Base-by-base conservation (phyloP, 768 basidiomycete genomes). In the Russula lepida region DNA sequence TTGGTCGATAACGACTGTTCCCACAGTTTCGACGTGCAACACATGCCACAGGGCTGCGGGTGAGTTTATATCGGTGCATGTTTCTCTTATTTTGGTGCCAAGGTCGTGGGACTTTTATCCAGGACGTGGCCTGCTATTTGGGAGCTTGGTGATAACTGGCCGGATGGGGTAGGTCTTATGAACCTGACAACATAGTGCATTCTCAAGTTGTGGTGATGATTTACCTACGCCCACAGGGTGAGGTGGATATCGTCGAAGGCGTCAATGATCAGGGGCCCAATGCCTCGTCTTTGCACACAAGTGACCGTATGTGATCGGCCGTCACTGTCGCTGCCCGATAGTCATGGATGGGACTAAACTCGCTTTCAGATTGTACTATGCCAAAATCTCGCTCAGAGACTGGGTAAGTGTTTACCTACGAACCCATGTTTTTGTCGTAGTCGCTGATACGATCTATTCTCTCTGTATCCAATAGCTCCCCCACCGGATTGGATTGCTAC, bases 11-110 rank as follows among this genome's bases (percentile, higher is more conserved):
- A 47, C 46, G 13, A 2, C 13, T 25, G 23, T 4, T 13, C 25
- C 9, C 6, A 25, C 64, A 78, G 74, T 37, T 75, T 81, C 63
- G 78, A 84, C 66, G 65, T 84, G 52, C 70, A 74, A 21, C 83
- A 84, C 67, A 84, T 84, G 81, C 84, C 84, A 12, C 74, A 81
- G 64, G 83, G 83, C 8, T 82, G 81, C 68, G 80, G 78, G 79
- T 79, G 55, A 58, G 77, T 52, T 25, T 44, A n/a, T 28, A 19
- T 68, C 49, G 67, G 66, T 52, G n/a, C 39, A 17, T 30, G 56
- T 35, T 54, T 44, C 17, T 54, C 52, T 21, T 28, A 27, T 50
- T 52, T 23, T 9, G 23, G 7, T 21, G 35, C 37, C 48, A 50
- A 54, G 52, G 57, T 48, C 30, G 19, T 23, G 27, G 28, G 30